Evolutionary conservation across 192 early-diverging fungal genomes (phyloP), one percentile per base, ranked within the genome.

Genomic region (Pilaira anomala): DNA sequence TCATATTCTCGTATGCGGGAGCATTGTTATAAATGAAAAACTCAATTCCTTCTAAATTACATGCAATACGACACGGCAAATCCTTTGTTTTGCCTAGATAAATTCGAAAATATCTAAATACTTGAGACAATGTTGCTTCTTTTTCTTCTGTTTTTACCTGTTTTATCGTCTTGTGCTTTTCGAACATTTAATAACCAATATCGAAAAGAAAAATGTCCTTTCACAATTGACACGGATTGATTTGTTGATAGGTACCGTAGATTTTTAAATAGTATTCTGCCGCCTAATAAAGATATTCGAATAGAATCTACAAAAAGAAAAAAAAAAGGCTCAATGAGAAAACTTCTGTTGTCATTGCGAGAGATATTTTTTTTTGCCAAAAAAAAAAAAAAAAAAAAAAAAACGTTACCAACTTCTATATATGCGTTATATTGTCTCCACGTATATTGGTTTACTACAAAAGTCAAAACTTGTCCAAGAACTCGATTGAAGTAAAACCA

Each of bases 21-120:
- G 84, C 78, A 52, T 88, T 78, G 52, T 93, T 93, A 76, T 91
- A 93, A 48, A 89, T 83, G 68, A 91, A 91, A 80, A 85, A 87
- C 59, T 93, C 91, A 5, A 91, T 64, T 3, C 91, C 91, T 24
- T 91, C 84, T 7, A 93, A 58, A 21, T 83, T 76, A 59, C 87
- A 78, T 40, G 72, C 75, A 48, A 92, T 78, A 16, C 89, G 76
- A 56, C 85, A 88, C n/a, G 78, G 74, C 16, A 66, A 29, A 13
- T 63, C 41, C 1, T 40, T 52, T 21, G 66, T 65, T 50, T 68
- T 52, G 3, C 29, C 54, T 49, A 33, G 21, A 59, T 18, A 2
- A 54, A 24, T 19, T 9, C 11, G 16, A 7, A 13, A 19, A 44
- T 28, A 6, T 13, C 21, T 52, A 42, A 16, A 45, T 14, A 50